Base-by-base conservation (phyloP, 1,284 basidiomycete genomes). In the Trichosporon sp. region DNA sequence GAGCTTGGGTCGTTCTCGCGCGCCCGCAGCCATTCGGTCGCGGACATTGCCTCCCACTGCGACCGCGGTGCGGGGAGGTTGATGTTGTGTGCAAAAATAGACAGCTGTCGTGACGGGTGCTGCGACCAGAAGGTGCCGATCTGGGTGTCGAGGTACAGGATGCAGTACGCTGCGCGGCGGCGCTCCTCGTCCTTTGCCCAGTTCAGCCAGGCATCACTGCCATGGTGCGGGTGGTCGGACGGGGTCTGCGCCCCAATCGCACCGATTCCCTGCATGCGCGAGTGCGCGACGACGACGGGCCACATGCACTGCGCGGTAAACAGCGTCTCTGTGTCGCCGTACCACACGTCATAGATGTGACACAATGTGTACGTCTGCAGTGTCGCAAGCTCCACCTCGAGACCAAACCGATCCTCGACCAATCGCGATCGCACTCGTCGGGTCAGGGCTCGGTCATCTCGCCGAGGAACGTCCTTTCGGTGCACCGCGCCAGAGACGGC, bases 181-280 rank as follows among this genome's bases (percentile, higher is more conserved):
- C 75, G 73, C 70, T 78, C 76, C 58, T 68, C 66, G 33, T 75
- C 76, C 60, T 75, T 74, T n/a, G 76, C 76, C 76, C 76, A 78
- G 6, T 66, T 61, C 6, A 66, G 58, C 76, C 76, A 78, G 5
- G 71, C 73, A n/a, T 70, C 69, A 36, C 72, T 69, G 13, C 69
- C 64, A 31, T 66, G 66, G 4, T 49, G 62, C 21, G 73, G 71
- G 6, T 58, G 49, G 27, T 54, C 49, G 49, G 27, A 31, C 8
- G 64, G 67, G 6, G 54, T 56, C 23, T 27, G 52, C 2, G 13
- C 46, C 11, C 60, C 60, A 19, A 56, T 27, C 4, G 75, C 75
- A 6, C 76, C 76, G 29, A 78, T 75, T 9, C 76, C 76, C 60
- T 76, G 75, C 62, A 75, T 76, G 40, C 76, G 65, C 29, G 70